Conservation (phyloP, 139 green algal genomes). For the Pedinophyceae sp. region DNA sequence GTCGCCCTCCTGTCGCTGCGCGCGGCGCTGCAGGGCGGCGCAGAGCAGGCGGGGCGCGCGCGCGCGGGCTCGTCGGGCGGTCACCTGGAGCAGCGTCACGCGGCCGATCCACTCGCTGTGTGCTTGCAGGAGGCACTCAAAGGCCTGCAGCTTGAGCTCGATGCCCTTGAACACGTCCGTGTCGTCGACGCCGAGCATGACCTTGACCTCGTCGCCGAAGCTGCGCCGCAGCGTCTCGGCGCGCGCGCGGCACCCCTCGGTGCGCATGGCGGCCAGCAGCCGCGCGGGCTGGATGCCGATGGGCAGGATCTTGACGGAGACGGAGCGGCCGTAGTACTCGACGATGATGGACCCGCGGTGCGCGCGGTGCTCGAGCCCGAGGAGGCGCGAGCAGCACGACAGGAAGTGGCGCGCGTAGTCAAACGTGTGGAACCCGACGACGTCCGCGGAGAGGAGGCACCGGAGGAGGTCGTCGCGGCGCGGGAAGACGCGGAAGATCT, state of each 20-base stretch:
- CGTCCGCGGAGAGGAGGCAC: constrained; percentile 82
- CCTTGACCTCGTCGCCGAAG: too few species aligned
- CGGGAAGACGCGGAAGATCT: constrained; percentile 94
- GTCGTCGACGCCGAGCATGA: constrained; percentile 88
- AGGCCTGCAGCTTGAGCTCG: constrained; percentile 51
- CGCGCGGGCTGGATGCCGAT: constrained; percentile 13
- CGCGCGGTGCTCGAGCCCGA: constrained; percentile 88
- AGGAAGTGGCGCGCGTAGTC: constrained; percentile 98
- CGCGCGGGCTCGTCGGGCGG: too few species aligned
- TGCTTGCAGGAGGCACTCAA: constrained; percentile 11
- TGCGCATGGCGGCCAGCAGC: too few species aligned
- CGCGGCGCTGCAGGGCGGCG: too few species aligned
- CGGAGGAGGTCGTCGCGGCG: constrained; percentile 83
- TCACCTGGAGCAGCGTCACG: constrained; percentile 77
- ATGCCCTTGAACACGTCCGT: constrained; percentile 95
- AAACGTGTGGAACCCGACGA: constrained; percentile 97
- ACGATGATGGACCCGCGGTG: constrained; percentile 70
- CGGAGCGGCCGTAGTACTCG: constrained; percentile 88
- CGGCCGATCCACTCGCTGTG: constrained; percentile 59
- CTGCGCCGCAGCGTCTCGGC: too few species aligned
- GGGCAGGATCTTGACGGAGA: constrained; percentile 96
- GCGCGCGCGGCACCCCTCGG: too few species aligned
- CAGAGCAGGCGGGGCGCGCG: too few species aligned
- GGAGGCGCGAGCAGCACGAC: constrained; percentile 84
- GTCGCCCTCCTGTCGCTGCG: too few species aligned